phyloP scores from a whole-genome alignment of 345 rosid genomes.

The Salix koriyanagi region DNA sequence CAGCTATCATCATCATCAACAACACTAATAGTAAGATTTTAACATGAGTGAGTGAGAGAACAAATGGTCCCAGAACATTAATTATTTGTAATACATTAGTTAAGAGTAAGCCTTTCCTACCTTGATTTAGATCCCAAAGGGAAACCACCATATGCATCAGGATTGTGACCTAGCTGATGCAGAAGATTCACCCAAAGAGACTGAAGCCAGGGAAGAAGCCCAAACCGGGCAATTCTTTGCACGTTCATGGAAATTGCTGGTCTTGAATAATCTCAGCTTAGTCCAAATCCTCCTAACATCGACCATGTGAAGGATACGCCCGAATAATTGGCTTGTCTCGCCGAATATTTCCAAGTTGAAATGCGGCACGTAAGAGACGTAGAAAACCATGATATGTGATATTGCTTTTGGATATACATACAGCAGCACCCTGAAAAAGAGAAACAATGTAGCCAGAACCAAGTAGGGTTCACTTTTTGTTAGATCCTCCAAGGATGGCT shows the following conservation, averaged over 20 bases:
- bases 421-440: conserved; percentile 46
- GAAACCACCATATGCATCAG: not conserved
- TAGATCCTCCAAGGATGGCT: conserved; percentile 37
- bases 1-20: conserved; percentile 19
- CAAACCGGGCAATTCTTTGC: conserved; percentile 80
- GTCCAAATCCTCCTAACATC: conserved; percentile 86
- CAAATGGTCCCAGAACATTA: conserved; percentile 9
- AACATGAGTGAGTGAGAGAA: not conserved
- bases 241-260: conserved; percentile 66
- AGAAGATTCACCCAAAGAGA: conserved; percentile 72
- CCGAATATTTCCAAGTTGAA: conserved; percentile 82
- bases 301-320: conserved; percentile 56
- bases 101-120: conserved; percentile 20
- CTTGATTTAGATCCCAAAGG: not conserved
- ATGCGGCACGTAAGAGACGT: conserved; percentile 50
- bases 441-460: conserved; percentile 44
- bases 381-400: conserved; percentile 54
- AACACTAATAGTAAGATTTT: not conserved
- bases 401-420: conserved; percentile 41
- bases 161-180: conserved; percentile 46
- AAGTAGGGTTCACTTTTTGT: conserved; percentile 58
- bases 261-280: conserved; percentile 63
- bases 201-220: conserved; percentile 91
- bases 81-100: conserved; percentile 15
- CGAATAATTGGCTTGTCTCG: conserved; percentile 72